Percentiles rank a stretch among this genome's conserved stretches.
These are phyloP conservation scores for Potentilla sterilis DNA, from an alignment of 306 rosid genomes.

Conservation along the genomic window DNA sequence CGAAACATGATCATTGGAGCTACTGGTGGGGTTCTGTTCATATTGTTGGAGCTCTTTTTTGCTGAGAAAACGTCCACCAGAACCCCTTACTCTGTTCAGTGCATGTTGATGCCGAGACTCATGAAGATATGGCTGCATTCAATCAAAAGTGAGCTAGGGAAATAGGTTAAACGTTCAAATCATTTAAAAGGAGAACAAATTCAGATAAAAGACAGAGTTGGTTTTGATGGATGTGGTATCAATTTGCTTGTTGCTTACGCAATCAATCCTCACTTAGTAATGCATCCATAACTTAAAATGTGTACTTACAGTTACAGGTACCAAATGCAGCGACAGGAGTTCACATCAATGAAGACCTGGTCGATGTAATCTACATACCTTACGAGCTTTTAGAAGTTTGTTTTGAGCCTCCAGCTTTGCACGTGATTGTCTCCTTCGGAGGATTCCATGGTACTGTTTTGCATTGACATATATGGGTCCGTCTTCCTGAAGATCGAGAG, in stretches of 20 bases:
- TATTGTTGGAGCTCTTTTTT: conserved; percentile 47
- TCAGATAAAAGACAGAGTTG: background rate
- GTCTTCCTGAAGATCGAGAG: conserved; percentile 69
- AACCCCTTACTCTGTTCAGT: conserved; percentile 77
- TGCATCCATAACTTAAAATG: background rate
- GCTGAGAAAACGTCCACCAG: conserved; percentile 90
- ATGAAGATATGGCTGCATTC: conserved; percentile 85
- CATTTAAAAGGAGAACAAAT: background rate
- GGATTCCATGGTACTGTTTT: conserved; percentile 87
- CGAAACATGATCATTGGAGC: conserved; percentile 16
- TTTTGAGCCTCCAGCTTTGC: conserved; percentile 88
- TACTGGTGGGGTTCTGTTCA: conserved; percentile 13
- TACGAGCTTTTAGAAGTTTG: conserved; percentile 66
- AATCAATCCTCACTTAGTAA: background rate
- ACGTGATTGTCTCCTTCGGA: conserved; percentile 84
- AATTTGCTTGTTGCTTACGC: background rate
- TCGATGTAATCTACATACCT: conserved; percentile 40
- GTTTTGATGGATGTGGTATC: conserved; percentile 3
- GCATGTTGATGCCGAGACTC: conserved; percentile 93
- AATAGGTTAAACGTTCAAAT: conserved; percentile 2
- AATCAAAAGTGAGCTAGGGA: conserved; percentile 15
- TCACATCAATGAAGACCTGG: background rate
- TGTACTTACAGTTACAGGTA: background rate
- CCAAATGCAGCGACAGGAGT: conserved; percentile 3
- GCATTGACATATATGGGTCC: conserved; percentile 91